A percentile compares a stretch with the other conserved stretches of the same genome.
Evolutionary conservation across 805 yeast species (phyloP).

Genomic region (Debaryomyces tyrocola): DNA sequence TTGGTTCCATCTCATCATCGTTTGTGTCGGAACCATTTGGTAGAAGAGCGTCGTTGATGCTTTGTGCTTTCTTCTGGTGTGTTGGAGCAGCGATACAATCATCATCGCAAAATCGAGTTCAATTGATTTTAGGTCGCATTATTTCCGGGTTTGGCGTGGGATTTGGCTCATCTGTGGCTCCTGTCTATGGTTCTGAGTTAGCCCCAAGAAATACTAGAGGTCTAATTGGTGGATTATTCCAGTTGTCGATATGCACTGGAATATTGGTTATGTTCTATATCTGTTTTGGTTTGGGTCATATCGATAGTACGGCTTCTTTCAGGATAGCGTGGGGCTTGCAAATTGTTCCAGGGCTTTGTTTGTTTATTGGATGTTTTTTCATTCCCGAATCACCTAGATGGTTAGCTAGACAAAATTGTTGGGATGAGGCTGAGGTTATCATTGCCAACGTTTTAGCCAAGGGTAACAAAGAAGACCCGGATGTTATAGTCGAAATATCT

Average conservation of each 20-base stretch:
- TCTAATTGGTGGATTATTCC: slow-evolving; percentile 54
- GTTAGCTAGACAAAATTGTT: slow-evolving; percentile 30
- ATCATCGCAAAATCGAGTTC: slow-evolving; percentile 34
- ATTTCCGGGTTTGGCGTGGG: too few species aligned
- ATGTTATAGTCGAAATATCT: slow-evolving; percentile 45
- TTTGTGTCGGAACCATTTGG: slow-evolving; percentile 38
- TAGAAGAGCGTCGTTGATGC: too few species aligned
- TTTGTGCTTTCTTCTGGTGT: slow-evolving; percentile 38
- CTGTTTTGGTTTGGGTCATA: slow-evolving; percentile 48
- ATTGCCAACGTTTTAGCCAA: slow-evolving; percentile 26
- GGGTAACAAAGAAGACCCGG: slow-evolving; percentile 37
- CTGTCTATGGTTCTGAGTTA: slow-evolving; percentile 55
- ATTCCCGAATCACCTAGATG: slow-evolving; percentile 35
- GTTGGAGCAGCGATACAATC: slow-evolving; percentile 34
- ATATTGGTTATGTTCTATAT: slow-evolving; percentile 57
- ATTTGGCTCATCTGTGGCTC: too few species aligned
- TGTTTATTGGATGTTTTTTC: slow-evolving; percentile 24
- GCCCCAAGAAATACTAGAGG: slow-evolving; percentile 63
- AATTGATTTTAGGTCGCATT: slow-evolving; percentile 52
- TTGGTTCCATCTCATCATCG: slow-evolving; percentile 60
- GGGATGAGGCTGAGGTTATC: slow-evolving; percentile 31
- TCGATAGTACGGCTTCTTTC: slow-evolving; percentile 32
- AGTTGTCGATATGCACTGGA: slow-evolving; percentile 59
- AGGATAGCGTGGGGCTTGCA: slow-evolving; percentile 32
- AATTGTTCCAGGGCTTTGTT: slow-evolving; percentile 22